Percentiles rank a stretch among this genome's conserved stretches.
Conservation (phyloP, 176 grass and related monocot genomes). For the Oryza rufipogon region DNA sequence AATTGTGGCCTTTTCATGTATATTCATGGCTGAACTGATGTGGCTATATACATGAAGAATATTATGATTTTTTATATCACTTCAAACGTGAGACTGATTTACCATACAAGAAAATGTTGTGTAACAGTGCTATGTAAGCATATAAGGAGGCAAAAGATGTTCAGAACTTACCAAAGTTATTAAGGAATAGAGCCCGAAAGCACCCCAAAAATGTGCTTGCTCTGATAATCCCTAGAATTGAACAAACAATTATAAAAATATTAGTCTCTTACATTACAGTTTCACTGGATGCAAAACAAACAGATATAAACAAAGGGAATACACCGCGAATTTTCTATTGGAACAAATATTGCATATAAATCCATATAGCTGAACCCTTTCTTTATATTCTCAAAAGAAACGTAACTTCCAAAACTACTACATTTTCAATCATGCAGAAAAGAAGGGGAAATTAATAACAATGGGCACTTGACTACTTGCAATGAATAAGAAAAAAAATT, state of each 20-base stretch:
- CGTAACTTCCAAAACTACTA: not conserved
- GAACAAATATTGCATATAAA: conserved; percentile 2
- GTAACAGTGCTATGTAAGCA: not conserved
- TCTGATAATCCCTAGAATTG: conserved; percentile 65
- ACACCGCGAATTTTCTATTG: not conserved
- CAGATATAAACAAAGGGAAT: not conserved
- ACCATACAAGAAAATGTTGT: conserved; percentile 24
- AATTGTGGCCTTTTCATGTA: not conserved
- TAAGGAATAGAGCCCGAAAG: conserved; percentile 83
- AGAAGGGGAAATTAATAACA: not conserved
- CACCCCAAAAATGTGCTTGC: conserved; percentile 88
- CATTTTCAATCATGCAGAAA: conserved; percentile 10
- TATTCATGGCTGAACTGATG: not conserved
- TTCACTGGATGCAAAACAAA: conserved; percentile 9
- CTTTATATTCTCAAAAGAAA: conserved; percentile 17
- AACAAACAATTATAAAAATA: conserved; percentile 35
- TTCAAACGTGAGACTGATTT: conserved; percentile 23
- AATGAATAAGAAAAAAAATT: conserved; percentile 46
- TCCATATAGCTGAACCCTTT: not conserved
- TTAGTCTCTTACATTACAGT: not conserved
- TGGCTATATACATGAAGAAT: conserved; percentile 22
- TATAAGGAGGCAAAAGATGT: conserved; percentile 39
- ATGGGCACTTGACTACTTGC: conserved; percentile 20
- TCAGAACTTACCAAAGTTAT: conserved; percentile 73
- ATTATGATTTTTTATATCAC: not conserved